Base-by-base conservation (phyloP, 2,329 filamentous ascomycete species). In the Stemphylium beticola region DNA sequence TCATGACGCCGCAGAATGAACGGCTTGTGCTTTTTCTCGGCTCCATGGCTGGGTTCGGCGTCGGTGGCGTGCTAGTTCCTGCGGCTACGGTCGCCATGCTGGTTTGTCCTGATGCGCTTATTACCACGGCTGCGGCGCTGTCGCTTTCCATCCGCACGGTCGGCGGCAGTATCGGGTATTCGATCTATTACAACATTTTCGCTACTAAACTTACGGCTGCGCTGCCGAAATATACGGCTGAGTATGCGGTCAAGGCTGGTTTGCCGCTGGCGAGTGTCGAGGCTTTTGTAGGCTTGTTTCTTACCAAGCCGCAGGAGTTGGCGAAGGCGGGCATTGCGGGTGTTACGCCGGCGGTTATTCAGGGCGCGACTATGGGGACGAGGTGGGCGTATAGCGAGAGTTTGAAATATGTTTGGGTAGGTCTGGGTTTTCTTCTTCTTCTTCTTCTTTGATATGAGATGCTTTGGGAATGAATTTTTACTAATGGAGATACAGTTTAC, bases 61-160 rank as follows among this genome's bases (percentile, higher is more conserved):
- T 78, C 1, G 76, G 75, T 20, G 73, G 71, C 17, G 66, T 74
- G 0, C 60, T 75, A 1, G 73, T 75, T 0, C 73, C 73, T 2
- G 69, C 71, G 37, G 69, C 71, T 1, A 73, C 69, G 3, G 59
- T 73, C 3, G 72, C 72, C 22, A 72, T 71, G 68, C 65, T 72
- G 1, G 67, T 72, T 10, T 71, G 66, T 24, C 69, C 71, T 0
- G 72, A 74, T 44, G 59, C 67, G 4, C 61, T 72, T 5, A 74
- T 74, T 39, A 73, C 71, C 4, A 73, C 72, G n/a, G 69, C 68
- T 0, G 69, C 79, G 65, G 49, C 77, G 60, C 5, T 79, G 18
- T 76, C 81, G 26, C 78, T 79, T 10, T 78, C 76, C 17, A 79
- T 82, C 50, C 77, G 80, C 26, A 76, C 76, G 4, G 71, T 74